phyloP scores from a whole-genome alignment of 1,139 yeast genomes.

The Pichiaceae sp. region DNA sequence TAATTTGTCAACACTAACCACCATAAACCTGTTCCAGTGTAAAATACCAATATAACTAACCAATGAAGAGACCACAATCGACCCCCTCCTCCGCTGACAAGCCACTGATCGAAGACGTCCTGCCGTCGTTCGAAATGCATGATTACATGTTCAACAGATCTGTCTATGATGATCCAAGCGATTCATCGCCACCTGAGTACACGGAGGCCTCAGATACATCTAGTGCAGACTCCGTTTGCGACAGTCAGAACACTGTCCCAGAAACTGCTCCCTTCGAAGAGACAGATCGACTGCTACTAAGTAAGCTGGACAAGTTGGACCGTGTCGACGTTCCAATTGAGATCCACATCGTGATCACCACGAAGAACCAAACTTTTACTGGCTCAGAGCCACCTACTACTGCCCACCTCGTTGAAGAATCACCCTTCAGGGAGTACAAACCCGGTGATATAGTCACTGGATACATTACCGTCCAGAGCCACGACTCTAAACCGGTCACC shows the following conservation, averaged over 20 bases:
- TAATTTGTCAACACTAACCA: too few species aligned
- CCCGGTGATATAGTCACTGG: slow-evolving; percentile 54
- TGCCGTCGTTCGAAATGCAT: slow-evolving; percentile 60
- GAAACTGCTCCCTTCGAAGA: slow-evolving; percentile 13
- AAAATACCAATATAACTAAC: too few species aligned
- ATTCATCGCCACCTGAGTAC: slow-evolving; percentile 13
- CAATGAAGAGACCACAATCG: too few species aligned
- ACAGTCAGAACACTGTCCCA: slow-evolving; percentile 3
- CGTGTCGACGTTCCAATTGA: slow-evolving; percentile 11
- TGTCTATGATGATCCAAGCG: slow-evolving; percentile 15
- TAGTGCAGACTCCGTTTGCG: not conserved
- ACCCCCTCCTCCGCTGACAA: not conserved
- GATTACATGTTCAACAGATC: slow-evolving; percentile 42
- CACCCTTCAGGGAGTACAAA: slow-evolving; percentile 35
- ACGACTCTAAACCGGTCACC: slow-evolving; percentile 30
- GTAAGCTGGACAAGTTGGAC: slow-evolving; percentile 11
- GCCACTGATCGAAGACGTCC: slow-evolving; percentile 28
- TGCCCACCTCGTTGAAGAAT: not conserved
- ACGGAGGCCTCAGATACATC: slow-evolving; percentile 2
- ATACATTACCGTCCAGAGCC: slow-evolving; percentile 38
- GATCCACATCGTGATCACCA: not conserved
- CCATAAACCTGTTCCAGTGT: too few species aligned
- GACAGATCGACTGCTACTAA: slow-evolving; percentile 14
- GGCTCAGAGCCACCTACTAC: not conserved
- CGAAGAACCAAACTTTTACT: not conserved